Base-by-base conservation (phyloP, 805 yeast genomes). In the Hanseniaspora jakobsenii region DNA sequence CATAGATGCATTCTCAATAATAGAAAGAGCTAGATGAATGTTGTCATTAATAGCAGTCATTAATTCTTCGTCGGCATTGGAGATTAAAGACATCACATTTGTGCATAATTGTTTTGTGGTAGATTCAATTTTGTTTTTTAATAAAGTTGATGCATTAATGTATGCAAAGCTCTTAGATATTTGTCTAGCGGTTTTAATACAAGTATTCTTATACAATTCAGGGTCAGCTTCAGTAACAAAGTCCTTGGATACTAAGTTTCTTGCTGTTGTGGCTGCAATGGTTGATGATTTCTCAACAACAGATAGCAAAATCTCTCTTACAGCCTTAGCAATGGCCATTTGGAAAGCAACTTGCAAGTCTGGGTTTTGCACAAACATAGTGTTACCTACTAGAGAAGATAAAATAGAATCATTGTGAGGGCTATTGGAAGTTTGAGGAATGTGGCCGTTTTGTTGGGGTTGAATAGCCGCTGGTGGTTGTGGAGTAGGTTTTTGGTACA, bases 161-260 rank as follows among this genome's bases (percentile, higher is more conserved):
- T 81, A 70, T 3, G 94, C 86, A 61, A 89, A 72, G 47, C 82
- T 76, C 55, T 85, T 85, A 0, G 95, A 77, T 45, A 91, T 69
- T 49, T 75, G 81, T 45, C 83, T 75, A 0, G 86, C 94, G 61
- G 85, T 72, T 36, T 72, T 74, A 50, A 78, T 77, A 43, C 94
- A 91, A n/a, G 94, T 84, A 36, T 72, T 70, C 50, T 91, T 77
- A 47, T 89, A 61, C 59, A 83, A 84, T 39, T 67, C 56, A 47
- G 81, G 83, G 61, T 89, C 95, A n/a, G 72, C 75, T 59, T 91
- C 98, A 24, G 84, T 70, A 1, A 96, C 94, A 64, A 89, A 89
- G 63, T 91, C 99, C 56, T 91, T 91, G 50, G 75, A 64, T 14
- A 89, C 75, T 48, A 91, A 70, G 26, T 87, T 79, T 54, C 81